Base-by-base conservation (phyloP, 768 basidiomycete species). In the Pilatotrama ljubarskyi region DNA sequence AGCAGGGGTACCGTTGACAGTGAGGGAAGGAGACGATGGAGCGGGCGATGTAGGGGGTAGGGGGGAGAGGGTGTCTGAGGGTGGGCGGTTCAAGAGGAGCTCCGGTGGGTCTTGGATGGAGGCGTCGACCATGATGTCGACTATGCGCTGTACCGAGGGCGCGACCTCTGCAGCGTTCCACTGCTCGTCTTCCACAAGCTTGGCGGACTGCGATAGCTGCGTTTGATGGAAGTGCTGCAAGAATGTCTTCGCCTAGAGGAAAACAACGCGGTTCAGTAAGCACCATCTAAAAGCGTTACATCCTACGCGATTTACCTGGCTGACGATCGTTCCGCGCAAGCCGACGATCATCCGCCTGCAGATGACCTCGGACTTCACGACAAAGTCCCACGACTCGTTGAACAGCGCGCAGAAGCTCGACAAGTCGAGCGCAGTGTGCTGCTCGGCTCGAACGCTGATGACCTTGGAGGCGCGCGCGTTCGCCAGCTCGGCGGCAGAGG, bases 321-420 rank as follows among this genome's bases (percentile, higher is more conserved):
- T 80, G 43, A 95, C 86, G 51, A 94, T 83, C 2, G 85, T 90
- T 5, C 95, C 95, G 58, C 97, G 78, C 32, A 98, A 77, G 6
- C 93, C 90, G 56, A 98, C 92, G 58, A 98, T 95, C 93, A 98
- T 98, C 64, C 88, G 80, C 54, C 86, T 81, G 63, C 90, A 92
- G 26, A 97, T 78, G 26, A 87, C 83, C 71, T 99, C 96, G 68
- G 91, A 93, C 64, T 80, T 81, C 24, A 97, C 82, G 9, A 98
- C 93, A 66, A 98, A 98, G 24, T 80, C 74, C 96, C 96, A 98
- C 1, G 90, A 87, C 65, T 84, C 81, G 55, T 88, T 87, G 78
- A 95, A 96, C 58, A 98, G 79, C 11, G 78, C 80, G 35, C 92
- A 76, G 75, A 98, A 98, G 44, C 87, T 84, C 3, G 80, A 75